Evolutionary conservation across 192 early-diverging fungal genomes (phyloP).

Genomic region (Gamsiella multidivaricata): DNA sequence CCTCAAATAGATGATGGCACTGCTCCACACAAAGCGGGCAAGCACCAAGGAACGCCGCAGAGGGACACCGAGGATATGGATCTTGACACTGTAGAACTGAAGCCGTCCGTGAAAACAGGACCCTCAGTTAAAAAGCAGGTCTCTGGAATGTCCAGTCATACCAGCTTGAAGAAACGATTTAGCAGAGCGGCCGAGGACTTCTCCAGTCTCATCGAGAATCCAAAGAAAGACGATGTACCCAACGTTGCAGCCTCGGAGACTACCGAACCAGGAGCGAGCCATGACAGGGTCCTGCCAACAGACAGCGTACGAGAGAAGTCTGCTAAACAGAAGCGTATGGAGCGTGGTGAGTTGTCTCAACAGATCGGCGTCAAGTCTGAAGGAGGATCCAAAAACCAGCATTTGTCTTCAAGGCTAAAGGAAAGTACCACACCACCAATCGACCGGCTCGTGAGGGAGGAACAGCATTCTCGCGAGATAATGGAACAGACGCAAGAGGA

Average conservation of each 20-base stretch:
- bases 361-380: slow-evolving; percentile 9
- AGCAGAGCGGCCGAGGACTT: slow-evolving; percentile 7
- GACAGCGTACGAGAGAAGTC: slow-evolving; percentile 10
- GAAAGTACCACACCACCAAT: neutral
- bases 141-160: neutral
- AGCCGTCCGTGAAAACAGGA: neutral
- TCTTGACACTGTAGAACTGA: slow-evolving; percentile 5
- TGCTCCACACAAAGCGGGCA: neutral
- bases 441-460: neutral
- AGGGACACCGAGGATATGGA: slow-evolving; percentile 11
- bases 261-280: neutral
- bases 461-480: neutral
- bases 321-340: slow-evolving; percentile 3
- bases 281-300: neutral
- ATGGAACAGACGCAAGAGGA: neutral
- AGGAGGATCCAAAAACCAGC: neutral
- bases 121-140: neutral
- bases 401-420: neutral
- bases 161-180: slow-evolving; percentile 38
- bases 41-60: neutral
- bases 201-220: neutral
- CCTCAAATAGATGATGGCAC: neutral
- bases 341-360: no score
- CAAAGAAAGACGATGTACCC: neutral
- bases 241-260: neutral